Percentiles rank a stretch among this genome's conserved stretches.
phyloP scores from a whole-genome alignment of 306 rosid genomes.

The Mucuna pruriens region DNA sequence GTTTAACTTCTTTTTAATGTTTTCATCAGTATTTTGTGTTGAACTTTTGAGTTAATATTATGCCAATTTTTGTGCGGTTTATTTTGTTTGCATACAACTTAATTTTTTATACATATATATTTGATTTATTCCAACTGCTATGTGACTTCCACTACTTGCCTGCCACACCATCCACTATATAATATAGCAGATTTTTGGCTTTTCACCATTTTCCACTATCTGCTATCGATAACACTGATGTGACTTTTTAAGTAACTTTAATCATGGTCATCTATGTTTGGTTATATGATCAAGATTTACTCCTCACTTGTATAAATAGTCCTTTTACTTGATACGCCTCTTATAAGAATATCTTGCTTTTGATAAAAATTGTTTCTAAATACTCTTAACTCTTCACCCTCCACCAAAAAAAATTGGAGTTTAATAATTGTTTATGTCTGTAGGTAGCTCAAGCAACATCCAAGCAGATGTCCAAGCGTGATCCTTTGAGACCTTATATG shows the following conservation, averaged over 20 bases:
- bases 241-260: neutral
- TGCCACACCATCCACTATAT: no score
- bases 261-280: neutral
- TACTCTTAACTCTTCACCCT: neutral
- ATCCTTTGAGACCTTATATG: conserved; percentile 92
- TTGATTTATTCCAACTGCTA: no score
- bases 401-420: neutral
- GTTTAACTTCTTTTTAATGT: neutral
- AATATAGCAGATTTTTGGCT: no score
- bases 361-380: neutral
- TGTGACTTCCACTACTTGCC: no score
- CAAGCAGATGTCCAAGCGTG: conserved; percentile 92
- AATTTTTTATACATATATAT: no score
- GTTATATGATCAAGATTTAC: neutral
- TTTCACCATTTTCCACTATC: no score
- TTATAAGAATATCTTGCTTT: conserved; percentile 4
- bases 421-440: conserved; percentile 40
- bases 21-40: neutral
- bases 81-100: no score
- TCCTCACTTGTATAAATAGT: neutral
- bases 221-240: no score
- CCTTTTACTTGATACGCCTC: neutral
- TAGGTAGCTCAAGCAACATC: conserved; percentile 98
- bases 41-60: neutral
- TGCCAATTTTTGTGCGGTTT: no score